Percentiles rank a stretch among this genome's conserved stretches.
These are phyloP conservation scores for Prunus padus DNA, from an alignment of 306 rosid genomes.

Conservation along the genomic window DNA sequence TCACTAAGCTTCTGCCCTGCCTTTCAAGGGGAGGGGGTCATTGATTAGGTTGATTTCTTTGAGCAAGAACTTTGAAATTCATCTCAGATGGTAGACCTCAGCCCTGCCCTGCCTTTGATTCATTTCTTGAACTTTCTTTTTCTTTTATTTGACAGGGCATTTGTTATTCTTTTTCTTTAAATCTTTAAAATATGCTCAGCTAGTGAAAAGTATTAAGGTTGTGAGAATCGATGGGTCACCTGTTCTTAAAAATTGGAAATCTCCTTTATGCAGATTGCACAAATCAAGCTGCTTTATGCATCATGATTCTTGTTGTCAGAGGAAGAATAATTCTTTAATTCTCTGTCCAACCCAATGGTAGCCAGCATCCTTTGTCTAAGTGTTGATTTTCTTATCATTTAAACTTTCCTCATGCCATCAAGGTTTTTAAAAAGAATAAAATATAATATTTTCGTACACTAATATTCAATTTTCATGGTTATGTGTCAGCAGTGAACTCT, in stretches of 20 bases:
- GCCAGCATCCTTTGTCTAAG: background rate
- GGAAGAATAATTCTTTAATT: background rate
- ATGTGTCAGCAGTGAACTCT: background rate
- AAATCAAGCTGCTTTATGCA: background rate
- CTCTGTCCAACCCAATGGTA: background rate
- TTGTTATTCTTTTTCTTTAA: too few species aligned
- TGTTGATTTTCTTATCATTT: background rate
- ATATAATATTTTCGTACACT: background rate
- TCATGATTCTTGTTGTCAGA: background rate
- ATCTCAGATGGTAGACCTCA: conserved; percentile 46
- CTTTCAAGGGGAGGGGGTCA: conserved; percentile 50
- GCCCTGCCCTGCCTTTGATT: background rate
- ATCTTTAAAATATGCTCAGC: background rate
- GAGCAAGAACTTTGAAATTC: conserved; percentile 46
- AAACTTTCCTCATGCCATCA: background rate
- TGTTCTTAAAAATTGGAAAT: too few species aligned
- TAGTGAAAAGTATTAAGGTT: background rate
- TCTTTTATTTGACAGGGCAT: too few species aligned
- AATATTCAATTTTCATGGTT: background rate
- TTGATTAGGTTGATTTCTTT: conserved; percentile 53
- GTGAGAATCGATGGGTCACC: background rate
- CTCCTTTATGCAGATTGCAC: too few species aligned
- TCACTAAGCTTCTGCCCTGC: conserved; percentile 64
- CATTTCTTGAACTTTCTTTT: too few species aligned
- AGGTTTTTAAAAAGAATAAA: background rate